Evolutionary conservation across 2,329 filamentous ascomycete genomes (phyloP).

Genomic region (Alternaria sp.): DNA sequence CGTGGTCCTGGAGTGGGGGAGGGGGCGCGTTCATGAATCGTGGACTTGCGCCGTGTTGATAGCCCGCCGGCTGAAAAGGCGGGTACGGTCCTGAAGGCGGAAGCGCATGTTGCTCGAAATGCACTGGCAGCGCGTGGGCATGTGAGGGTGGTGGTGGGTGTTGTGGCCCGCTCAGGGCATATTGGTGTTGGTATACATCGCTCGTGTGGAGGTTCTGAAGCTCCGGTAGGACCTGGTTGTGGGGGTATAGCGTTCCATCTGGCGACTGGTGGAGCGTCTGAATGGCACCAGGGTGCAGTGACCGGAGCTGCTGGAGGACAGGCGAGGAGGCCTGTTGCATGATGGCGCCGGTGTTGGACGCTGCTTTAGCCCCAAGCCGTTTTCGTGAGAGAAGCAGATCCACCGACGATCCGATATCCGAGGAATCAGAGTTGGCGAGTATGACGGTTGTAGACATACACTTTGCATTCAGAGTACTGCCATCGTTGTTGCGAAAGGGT

Average conservation of each 20-base stretch:
- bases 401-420: conserved; percentile 11
- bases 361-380: conserved; percentile 35
- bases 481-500: conserved; percentile 21
- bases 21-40: conserved; percentile 33
- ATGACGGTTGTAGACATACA: conserved; percentile 5
- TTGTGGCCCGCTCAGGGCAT: conserved; percentile 29
- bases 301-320: conserved; percentile 32
- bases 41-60: conserved; percentile 37
- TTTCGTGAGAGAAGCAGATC: conserved; percentile 16
- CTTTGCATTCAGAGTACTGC: conserved; percentile 8
- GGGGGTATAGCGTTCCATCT: conserved; percentile 34
- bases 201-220: conserved; percentile 53
- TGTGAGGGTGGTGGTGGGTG: conserved; percentile 33
- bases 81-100: conserved; percentile 35
- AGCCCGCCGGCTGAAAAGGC: conserved; percentile 29
- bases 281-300: conserved; percentile 39
- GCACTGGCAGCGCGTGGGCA: conserved; percentile 31
- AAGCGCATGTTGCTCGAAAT: conserved; percentile 49
- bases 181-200: conserved; percentile 34
- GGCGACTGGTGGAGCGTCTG: conserved; percentile 43
- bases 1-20: conserved; percentile 24
- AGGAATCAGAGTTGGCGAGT: neutral
- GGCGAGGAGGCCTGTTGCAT: conserved; percentile 31
- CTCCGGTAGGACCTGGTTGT: conserved; percentile 41
- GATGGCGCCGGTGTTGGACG: conserved; percentile 34